Percentiles rank a stretch among this genome's conserved stretches.
Evolutionary conservation across 805 yeast species (phyloP).

Genomic region (Hanseniaspora clermontiae): DNA sequence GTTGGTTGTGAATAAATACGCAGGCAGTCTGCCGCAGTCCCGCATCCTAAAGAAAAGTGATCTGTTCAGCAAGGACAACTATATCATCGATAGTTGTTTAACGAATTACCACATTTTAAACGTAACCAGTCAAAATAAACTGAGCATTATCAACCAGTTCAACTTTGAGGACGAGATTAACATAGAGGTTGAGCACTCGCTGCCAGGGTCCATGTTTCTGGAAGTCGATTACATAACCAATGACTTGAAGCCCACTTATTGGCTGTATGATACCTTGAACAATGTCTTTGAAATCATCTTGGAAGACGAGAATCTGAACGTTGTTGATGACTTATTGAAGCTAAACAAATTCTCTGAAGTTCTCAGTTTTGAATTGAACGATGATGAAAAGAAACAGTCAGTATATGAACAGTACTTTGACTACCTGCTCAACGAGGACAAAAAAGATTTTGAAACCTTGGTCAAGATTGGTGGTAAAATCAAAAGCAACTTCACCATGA

Average conservation of each 20-base stretch:
- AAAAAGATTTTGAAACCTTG: slow-evolving; percentile 25
- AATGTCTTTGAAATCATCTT: slow-evolving; percentile 61
- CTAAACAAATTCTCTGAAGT: slow-evolving; percentile 54
- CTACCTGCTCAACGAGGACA: slow-evolving; percentile 24
- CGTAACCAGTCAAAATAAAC: slow-evolving; percentile 31
- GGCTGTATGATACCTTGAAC: slow-evolving; percentile 50
- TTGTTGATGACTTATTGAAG: slow-evolving; percentile 57
- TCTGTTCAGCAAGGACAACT: slow-evolving; percentile 20
- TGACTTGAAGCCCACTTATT: slow-evolving; percentile 36
- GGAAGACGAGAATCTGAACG: slow-evolving; percentile 54
- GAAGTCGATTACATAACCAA: slow-evolving; percentile 38
- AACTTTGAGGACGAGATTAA: slow-evolving; percentile 36
- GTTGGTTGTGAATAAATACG: slow-evolving; percentile 32
- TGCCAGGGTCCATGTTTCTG: slow-evolving; percentile 35
- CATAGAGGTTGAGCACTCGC: slow-evolving; percentile 21
- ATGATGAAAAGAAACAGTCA: slow-evolving; percentile 33
- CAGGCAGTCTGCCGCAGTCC: slow-evolving; percentile 15
- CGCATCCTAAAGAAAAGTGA: slow-evolving; percentile 15
- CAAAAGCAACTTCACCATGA: slow-evolving; percentile 32
- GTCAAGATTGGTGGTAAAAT: slow-evolving; percentile 46
- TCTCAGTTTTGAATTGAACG: slow-evolving; percentile 29
- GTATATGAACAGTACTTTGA: slow-evolving; percentile 47
- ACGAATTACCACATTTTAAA: slow-evolving; percentile 45
- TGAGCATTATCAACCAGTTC: slow-evolving; percentile 39
- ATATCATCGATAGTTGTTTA: slow-evolving; percentile 19